These are phyloP conservation scores for Podila epigama DNA, from an alignment of 192 early-diverging fungal genomes.

Conservation along the genomic window DNA sequence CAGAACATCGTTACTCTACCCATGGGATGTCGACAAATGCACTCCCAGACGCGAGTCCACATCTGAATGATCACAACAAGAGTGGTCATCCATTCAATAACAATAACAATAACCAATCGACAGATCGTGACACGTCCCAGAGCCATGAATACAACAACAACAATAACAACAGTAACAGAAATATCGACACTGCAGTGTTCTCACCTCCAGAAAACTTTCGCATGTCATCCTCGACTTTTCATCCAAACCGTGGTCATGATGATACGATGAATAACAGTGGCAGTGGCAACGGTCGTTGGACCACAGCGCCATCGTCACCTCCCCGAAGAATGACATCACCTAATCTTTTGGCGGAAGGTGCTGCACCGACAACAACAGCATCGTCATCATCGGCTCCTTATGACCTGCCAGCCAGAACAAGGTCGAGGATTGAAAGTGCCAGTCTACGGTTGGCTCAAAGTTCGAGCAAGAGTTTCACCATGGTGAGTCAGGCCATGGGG, in stretches of 20 bases:
- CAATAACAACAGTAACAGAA: neutral
- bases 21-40: neutral
- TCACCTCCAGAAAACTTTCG: neutral
- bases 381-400: neutral
- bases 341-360: neutral
- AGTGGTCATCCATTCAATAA: too few species aligned
- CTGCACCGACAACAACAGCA: neutral
- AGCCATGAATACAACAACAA: neutral
- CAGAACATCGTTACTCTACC: neutral
- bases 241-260: neutral
- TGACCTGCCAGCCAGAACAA: neutral
- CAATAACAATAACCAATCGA: neutral
- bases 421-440: neutral
- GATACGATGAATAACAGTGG: neutral
- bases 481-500: constrained; percentile 10
- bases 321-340: neutral
- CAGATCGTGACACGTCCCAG: neutral
- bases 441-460: neutral
- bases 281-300: neutral
- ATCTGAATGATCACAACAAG: too few species aligned
- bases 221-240: neutral
- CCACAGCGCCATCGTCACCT: neutral
- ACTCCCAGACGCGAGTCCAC: neutral
- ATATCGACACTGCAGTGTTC: neutral
- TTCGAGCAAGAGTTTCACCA: constrained; percentile 8